Base-by-base conservation (phyloP, 805 yeast genomes). In the Blastobotrys robertii region DNA sequence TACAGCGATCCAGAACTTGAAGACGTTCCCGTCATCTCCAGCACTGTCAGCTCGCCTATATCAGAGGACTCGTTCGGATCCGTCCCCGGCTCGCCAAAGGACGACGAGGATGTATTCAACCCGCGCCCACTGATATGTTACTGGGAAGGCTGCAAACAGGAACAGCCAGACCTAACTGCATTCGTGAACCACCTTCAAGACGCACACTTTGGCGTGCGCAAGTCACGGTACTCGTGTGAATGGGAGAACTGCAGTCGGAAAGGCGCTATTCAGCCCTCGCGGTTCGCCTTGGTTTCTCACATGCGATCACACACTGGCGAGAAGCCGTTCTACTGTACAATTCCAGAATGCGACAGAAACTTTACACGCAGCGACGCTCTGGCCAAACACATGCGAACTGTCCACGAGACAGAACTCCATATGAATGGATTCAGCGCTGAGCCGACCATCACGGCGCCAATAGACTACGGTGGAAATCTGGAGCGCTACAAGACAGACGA, bases 241-340 rank as follows among this genome's bases (percentile, higher is more conserved):
- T 81, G 88, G 88, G 68, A 64, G 32, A 72, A 67, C 8, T 81
- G 88, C 55, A 59, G 71, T 10, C 50, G 77, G 11, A 66, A 62
- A 42, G 81, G 79, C 4, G 57, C 70, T 1, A 64, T 64, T 22
- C 79, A 73, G 53, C 76, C 75, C 11, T 70, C 76, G 8, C 55
- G 78, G 39, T 73, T 73, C 58, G 79, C 81, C 1, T 64, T 82
- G 29, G 65, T 77, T 0, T 67, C 81, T 0, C 90, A 81, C 54
- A 64, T 79, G 50, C 58, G 84, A 43, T 67, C 75, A 1, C 90
- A 82, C 56, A 75, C 82, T 0, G 79, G 81, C 1, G 83, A 80
- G 51, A 70, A 70, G 51, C 84, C 84, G 30, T 78, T 72, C 50
- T 72, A 67, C 51, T 82, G 90, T 57, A 68, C 73, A 1, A 64